These are phyloP conservation scores for Ceratocystis eucalypticola DNA, from an alignment of 2,329 filamentous ascomycete species.

Conservation along the genomic window DNA sequence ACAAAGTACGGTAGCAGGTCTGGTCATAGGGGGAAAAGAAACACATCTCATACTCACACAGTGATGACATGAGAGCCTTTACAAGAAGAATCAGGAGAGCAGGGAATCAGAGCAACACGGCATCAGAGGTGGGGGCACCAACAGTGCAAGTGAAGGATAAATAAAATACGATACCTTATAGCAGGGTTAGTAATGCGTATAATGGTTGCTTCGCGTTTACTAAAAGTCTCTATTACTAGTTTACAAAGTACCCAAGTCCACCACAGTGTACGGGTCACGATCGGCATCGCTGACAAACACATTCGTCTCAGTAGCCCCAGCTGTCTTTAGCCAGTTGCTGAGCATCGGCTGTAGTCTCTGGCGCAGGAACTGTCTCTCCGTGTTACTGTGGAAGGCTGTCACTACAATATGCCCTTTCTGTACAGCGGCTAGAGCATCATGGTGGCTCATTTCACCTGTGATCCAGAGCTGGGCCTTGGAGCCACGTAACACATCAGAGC, in stretches of 20 bases:
- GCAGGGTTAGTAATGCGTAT: slow-evolving; percentile 1
- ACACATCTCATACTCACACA: too few species aligned
- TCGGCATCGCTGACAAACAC: slow-evolving; percentile 69
- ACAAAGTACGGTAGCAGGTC: too few species aligned
- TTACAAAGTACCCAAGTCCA: slow-evolving; percentile 36
- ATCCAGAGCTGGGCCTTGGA: slow-evolving; percentile 67
- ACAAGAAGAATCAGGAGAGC: too few species aligned
- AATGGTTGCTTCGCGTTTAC: slow-evolving; percentile 2
- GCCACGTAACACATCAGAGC: slow-evolving; percentile 59
- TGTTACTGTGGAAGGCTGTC: slow-evolving; percentile 84
- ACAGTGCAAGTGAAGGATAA: too few species aligned
- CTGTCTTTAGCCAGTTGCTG: slow-evolving; percentile 41
- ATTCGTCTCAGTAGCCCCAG: slow-evolving; percentile 36
- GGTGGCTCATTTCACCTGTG: slow-evolving; percentile 87
- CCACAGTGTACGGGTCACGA: slow-evolving; percentile 75
- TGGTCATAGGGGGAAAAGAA: too few species aligned
- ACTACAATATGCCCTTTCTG: slow-evolving; percentile 75
- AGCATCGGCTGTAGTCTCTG: slow-evolving; percentile 56
- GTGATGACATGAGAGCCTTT: too few species aligned
- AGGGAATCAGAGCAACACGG: too few species aligned
- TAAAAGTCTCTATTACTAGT: slow-evolving; percentile 9
- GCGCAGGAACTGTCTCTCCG: slow-evolving; percentile 69
- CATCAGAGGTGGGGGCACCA: too few species aligned
- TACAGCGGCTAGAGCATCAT: slow-evolving; percentile 74
- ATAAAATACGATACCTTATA: too few species aligned